Evolutionary conservation across 345 rosid species (phyloP).

Genomic region (Draba incana): DNA sequence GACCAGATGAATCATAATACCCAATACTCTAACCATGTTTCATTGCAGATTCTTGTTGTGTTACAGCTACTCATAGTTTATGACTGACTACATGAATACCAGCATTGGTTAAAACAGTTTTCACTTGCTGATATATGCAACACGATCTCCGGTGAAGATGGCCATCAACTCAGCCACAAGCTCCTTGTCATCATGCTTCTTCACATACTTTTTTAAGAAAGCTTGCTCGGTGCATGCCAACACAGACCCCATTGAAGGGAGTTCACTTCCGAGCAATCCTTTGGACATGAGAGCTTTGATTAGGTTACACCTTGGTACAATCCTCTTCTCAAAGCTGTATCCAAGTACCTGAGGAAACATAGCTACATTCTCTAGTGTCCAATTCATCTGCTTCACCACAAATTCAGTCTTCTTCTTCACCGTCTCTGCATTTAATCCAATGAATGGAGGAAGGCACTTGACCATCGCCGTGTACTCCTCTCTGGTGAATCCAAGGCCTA

Average conservation of each 20-base stretch:
- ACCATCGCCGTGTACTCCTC: constrained; percentile 28
- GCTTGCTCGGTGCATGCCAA: neutral
- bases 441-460: neutral
- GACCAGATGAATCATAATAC: no score
- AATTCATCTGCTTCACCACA: constrained; percentile 44
- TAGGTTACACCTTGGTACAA: constrained; percentile 44
- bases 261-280: constrained; percentile 22
- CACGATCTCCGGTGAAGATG: neutral
- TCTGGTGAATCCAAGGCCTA: constrained; percentile 27
- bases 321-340: constrained; percentile 42
- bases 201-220: constrained; percentile 14
- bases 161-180: constrained; percentile 21
- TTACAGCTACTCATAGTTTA: no score
- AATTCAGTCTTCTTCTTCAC: constrained; percentile 29
- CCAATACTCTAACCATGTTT: no score
- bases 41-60: no score
- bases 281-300: constrained; percentile 36
- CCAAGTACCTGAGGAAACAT: constrained; percentile 6
- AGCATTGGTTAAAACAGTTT: no score
- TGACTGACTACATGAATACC: no score
- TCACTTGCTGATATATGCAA: neutral
- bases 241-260: constrained; percentile 3
- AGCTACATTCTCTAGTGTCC: constrained; percentile 20
- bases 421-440: neutral
- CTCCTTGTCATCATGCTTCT: neutral